A percentile compares a stretch with the other conserved stretches of the same genome.
Conservation (phyloP, 1,139 yeast genomes). For the Geotrichum klebahnii region DNA sequence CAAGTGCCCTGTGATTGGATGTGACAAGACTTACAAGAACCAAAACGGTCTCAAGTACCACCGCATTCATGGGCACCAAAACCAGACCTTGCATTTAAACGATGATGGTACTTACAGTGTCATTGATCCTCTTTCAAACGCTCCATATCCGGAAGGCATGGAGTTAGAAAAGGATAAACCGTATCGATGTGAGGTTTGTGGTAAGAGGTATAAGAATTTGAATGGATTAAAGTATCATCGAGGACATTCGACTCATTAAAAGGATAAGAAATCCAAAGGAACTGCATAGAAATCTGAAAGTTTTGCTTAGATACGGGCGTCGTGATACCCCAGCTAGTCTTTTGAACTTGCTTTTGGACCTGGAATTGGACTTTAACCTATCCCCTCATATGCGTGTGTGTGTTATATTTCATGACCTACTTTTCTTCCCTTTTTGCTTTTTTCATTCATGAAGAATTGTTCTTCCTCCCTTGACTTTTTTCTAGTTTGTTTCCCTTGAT, state of each 20-base stretch:
- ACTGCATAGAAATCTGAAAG: too few species aligned
- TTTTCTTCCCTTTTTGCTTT: too few species aligned
- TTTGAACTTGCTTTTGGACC: too few species aligned
- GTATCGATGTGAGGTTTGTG: conserved; percentile 96
- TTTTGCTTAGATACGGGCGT: too few species aligned
- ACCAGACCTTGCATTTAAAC: conserved; percentile 84
- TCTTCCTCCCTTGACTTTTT: too few species aligned
- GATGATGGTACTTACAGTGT: conserved; percentile 91
- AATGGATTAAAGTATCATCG: conserved; percentile 96
- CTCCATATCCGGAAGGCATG: conserved; percentile 83
- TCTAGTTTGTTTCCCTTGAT: too few species aligned
- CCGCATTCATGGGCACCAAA: conserved; percentile 93
- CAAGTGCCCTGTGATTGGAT: conserved; percentile 96
- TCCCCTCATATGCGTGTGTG: too few species aligned
- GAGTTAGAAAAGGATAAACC: conserved; percentile 98
- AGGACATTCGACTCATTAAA: conserved; percentile 90
- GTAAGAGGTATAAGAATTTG: conserved; percentile 90
- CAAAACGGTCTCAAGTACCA: conserved; percentile 97
- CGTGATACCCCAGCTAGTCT: too few species aligned
- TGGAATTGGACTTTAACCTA: too few species aligned
- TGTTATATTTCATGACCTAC: too few species aligned
- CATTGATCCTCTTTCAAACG: conserved; percentile 86
- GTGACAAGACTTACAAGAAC: conserved; percentile 94
- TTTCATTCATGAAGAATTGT: too few species aligned
- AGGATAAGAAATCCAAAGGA: not conserved